Base-by-base conservation (phyloP, 2,329 filamentous ascomycete species). In the Tolypocladium capitatum region DNA sequence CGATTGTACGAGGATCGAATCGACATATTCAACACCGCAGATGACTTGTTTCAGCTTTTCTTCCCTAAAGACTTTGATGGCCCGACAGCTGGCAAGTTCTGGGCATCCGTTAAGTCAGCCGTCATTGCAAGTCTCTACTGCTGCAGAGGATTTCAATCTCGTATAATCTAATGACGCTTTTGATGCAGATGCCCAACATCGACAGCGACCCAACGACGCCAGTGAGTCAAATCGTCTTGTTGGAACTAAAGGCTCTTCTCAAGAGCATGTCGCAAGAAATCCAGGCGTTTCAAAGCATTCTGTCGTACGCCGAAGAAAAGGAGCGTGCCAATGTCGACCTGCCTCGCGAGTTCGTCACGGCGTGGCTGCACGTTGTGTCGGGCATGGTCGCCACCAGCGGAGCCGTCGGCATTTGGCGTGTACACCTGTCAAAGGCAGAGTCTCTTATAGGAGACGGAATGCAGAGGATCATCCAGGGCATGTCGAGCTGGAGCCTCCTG, bases 281-380 rank as follows among this genome's bases (percentile, higher is more conserved):
- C n/a, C 49, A 58, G 14, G 52, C 55, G 3, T 60, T 65, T 32
- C 58, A 64, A 44, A 53, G 53, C 3, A 53, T 62, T 30, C 51
- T 66, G 47, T 55, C 53, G 2, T 43, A 61, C 46, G 54, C 63
- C 1, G 55, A 57, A 2, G 48, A 52, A 5, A 36, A 56, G 20
- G 60, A 66, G 21, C 57, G 59, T 4, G 46, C 50, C n/a, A 57
- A 51, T 5, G 52, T 70, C 11, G 53, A 54, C 20, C 53, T 69
- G 3, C 68, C 68, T 0, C 55, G 59, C 3, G 59, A 63, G 18
- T 59, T 73, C 27, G 52, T 66, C 24, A 60, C 58, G 20, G 68
- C 63, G 1, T 73, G 71, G 70, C 53, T 71, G 13, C 65, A 70
- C 48, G 48, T 70, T 2, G 53, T 71, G 5, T 66, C 68, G 52